A percentile compares a stretch with the other conserved stretches of the same genome.
Conservation (phyloP, 495 filamentous ascomycete genomes). For the Lepidopterella palustris region DNA sequence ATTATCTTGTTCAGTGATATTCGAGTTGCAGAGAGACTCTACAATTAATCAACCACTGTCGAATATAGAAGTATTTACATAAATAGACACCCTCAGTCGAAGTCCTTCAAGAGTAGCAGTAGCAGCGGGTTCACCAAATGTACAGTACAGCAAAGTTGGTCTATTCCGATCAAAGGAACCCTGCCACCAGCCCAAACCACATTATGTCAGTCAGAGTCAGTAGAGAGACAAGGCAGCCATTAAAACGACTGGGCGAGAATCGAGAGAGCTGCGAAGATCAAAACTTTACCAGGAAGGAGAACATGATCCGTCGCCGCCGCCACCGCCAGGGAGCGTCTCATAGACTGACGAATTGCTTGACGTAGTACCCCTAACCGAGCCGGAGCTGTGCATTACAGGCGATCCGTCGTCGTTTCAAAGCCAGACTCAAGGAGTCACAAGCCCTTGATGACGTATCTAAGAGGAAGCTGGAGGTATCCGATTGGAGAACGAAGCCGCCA, state of each 20-base stretch:
- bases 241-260: conserved; percentile 17
- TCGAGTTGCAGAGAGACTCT: conserved; percentile 14
- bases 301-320: conserved; percentile 11
- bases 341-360: conserved; percentile 19
- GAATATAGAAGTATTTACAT: too few species aligned
- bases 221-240: conserved; percentile 10
- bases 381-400: conserved; percentile 13
- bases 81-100: conserved; percentile 4
- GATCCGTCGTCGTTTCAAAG: conserved; percentile 16
- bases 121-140: conserved; percentile 13
- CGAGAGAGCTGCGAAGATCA: conserved; percentile 7
- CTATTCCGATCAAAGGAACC: conserved; percentile 15
- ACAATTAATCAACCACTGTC: too few species aligned
- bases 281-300: conserved; percentile 19
- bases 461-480: conserved; percentile 5
- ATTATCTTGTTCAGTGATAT: conserved; percentile 17
- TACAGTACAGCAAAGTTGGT: conserved; percentile 21
- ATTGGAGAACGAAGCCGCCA: conserved; percentile 8
- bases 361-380: conserved; percentile 10
- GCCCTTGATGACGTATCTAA: conserved; percentile 13
- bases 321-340: conserved; percentile 13
- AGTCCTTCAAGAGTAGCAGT: conserved; percentile 15
- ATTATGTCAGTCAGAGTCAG: too few species aligned
- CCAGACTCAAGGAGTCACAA: conserved; percentile 20
- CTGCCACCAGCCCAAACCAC: too few species aligned